Evolutionary conservation across 2,329 filamentous ascomycete genomes (phyloP), one percentile per base, ranked within the genome.

Genomic region (Trichophyton simii): DNA sequence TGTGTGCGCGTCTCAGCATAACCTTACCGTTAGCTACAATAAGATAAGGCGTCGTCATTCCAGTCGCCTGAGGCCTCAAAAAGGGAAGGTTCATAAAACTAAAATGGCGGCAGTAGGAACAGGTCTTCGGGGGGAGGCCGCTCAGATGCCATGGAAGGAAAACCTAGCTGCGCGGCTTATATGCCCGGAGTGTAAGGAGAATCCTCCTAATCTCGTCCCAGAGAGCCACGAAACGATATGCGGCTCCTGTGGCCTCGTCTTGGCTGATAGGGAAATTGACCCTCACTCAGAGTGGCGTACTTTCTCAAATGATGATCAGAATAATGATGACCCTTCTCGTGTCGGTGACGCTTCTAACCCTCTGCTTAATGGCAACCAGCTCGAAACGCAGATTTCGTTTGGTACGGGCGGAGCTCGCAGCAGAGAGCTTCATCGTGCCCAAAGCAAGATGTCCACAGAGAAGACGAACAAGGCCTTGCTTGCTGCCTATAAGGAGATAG

Each of bases 261-360:
- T 99, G 34, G 88, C 88, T 63, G 88, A 92, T 70, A 87, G 90
- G 66, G 91, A 94, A 72, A 91, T 99, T 71, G 95, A 99, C 72
- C 95, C 89, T 64, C 88, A 95, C 65, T 96, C 91, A 57, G 94
- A 99, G 78, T 99, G 94, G 94, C 89, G 94, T 72, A 99, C 94
- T 0, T 99, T 99, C 77, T 91, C 91, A 72, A 97, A 97, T 72
- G 94, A 99, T 71, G 95, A 99, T 72, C 90, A 96, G 74, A 90
- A 89, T 70, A 91, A 89, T 70, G 95, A 97, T 68, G 94, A 99
- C 67, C 94, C 95, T 3, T 96, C 91, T 63, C 94, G 94, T 90
- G 92, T 99, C 66, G 94, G 94, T 78, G 94, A 97, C 68, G 89
- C 88, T 4, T 87, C 87, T 63, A 96, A 97, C 71, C 87, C 89